A percentile compares a stretch with the other conserved stretches of the same genome.
These are phyloP conservation scores for Pascua guehoae DNA, from an alignment of 1,284 basidiomycete genomes.

Conservation along the genomic window DNA sequence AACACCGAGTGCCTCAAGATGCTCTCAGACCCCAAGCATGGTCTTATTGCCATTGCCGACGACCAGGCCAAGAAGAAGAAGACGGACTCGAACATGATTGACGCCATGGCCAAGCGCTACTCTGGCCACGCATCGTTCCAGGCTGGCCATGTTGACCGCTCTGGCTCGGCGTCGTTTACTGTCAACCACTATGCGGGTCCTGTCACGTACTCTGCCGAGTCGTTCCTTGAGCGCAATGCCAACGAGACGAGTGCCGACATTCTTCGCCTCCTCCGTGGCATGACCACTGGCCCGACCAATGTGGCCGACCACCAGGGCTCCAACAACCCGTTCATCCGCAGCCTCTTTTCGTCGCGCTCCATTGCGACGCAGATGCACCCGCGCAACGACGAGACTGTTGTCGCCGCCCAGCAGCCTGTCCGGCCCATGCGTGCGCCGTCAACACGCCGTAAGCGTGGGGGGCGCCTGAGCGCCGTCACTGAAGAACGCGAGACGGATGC, in stretches of 20 bases:
- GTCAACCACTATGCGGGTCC: slow-evolving; percentile 88
- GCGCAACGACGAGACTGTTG: slow-evolving; percentile 86
- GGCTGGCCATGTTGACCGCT: slow-evolving; percentile 66
- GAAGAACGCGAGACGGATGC: slow-evolving; percentile 61
- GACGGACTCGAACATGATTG: slow-evolving; percentile 89
- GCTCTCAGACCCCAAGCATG: slow-evolving; percentile 80
- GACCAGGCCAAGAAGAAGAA: slow-evolving; percentile 90
- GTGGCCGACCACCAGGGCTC: slow-evolving; percentile 63
- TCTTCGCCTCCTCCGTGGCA: slow-evolving; percentile 76
- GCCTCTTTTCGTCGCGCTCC: slow-evolving; percentile 79
- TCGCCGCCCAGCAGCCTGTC: slow-evolving; percentile 85
- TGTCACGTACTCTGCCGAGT: slow-evolving; percentile 85
- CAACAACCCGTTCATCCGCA: slow-evolving; percentile 84
- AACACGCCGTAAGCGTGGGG: slow-evolving; percentile 68
- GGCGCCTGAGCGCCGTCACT: slow-evolving; percentile 54
- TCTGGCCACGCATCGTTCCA: slow-evolving; percentile 89
- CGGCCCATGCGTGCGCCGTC: slow-evolving; percentile 91
- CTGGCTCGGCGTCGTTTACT: slow-evolving; percentile 81
- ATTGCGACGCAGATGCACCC: slow-evolving; percentile 89
- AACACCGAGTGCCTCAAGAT: slow-evolving; percentile 86
- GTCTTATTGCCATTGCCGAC: slow-evolving; percentile 94
- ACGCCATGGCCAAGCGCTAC: slow-evolving; percentile 91
- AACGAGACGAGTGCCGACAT: slow-evolving; percentile 91
- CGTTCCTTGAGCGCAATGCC: slow-evolving; percentile 82
- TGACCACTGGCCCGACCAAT: slow-evolving; percentile 22